phyloP scores from a whole-genome alignment of 2,329 filamentous ascomycete genomes.

The Xylariaceae sp. region DNA sequence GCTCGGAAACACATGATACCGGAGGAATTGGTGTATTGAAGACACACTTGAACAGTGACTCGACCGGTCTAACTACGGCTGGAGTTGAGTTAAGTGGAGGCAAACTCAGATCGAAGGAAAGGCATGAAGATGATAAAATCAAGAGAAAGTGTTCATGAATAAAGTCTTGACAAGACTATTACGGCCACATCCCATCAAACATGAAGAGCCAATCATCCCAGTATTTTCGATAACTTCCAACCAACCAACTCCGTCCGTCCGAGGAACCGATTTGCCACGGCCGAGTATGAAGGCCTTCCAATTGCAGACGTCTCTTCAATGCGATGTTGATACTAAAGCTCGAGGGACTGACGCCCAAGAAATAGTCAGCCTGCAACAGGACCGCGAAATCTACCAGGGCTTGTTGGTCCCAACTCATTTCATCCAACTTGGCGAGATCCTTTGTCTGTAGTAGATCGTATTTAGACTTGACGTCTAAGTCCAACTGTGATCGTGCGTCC shows the following conservation, averaged over 20 bases:
- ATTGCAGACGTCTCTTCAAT: slow-evolving; percentile 40
- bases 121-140: no score
- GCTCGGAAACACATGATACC: no score
- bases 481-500: slow-evolving; percentile 25
- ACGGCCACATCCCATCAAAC: slow-evolving; percentile 42
- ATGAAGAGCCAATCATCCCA: slow-evolving; percentile 49
- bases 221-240: slow-evolving; percentile 40
- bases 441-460: slow-evolving; percentile 30
- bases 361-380: slow-evolving; percentile 36
- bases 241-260: slow-evolving; percentile 39
- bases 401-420: slow-evolving; percentile 41
- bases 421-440: slow-evolving; percentile 29
- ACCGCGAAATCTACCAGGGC: slow-evolving; percentile 40
- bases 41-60: no score
- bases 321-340: slow-evolving; percentile 46
- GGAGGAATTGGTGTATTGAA: no score
- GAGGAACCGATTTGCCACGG: slow-evolving; percentile 39
- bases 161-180: slow-evolving; percentile 1
- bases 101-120: no score
- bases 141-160: not conserved
- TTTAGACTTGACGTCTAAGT: slow-evolving; percentile 36
- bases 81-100: no score
- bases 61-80: no score
- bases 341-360: slow-evolving; percentile 43
- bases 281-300: slow-evolving; percentile 35